Evolutionary conservation across 1,139 yeast genomes (phyloP).

Genomic region (Pichia sp.): DNA sequence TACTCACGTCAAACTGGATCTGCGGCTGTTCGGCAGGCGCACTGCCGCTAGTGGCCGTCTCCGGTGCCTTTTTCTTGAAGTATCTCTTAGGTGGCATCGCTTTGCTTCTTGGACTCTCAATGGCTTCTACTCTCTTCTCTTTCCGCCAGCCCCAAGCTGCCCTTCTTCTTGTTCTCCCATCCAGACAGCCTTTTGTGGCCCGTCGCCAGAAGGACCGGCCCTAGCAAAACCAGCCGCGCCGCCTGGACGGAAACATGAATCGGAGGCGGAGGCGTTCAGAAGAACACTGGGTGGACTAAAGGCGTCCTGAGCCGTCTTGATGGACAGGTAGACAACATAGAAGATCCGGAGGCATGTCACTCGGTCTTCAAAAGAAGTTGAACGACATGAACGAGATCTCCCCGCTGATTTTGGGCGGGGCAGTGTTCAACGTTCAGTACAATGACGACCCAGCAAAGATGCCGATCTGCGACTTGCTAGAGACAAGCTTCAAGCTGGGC

Average conservation of each 20-base stretch:
- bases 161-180: too few species aligned
- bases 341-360: constrained; percentile 6
- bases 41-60: not conserved
- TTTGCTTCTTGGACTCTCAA: not conserved
- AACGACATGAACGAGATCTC: constrained; percentile 38
- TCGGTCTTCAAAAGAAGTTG: constrained; percentile 14
- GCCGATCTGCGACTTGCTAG: constrained; percentile 55
- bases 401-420: constrained; percentile 76
- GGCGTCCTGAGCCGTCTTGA: too few species aligned
- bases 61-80: constrained; percentile 9
- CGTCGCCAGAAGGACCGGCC: constrained; percentile 9
- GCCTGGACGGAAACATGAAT: not conserved
- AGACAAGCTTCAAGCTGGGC: constrained; percentile 61
- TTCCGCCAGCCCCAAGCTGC: too few species aligned
- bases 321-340: not conserved
- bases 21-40: constrained; percentile 12
- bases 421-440: constrained; percentile 77
- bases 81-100: constrained; percentile 16
- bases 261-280: not conserved
- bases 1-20: constrained; percentile 19
- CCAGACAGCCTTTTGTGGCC: not conserved
- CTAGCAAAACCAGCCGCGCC: not conserved
- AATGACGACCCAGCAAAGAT: constrained; percentile 57
- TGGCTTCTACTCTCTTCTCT: not conserved
- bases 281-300: not conserved